Evolutionary conservation across 176 grass and related monocot species (phyloP), one percentile per base, ranked within the genome.

Genomic region (Eleusine indica): DNA sequence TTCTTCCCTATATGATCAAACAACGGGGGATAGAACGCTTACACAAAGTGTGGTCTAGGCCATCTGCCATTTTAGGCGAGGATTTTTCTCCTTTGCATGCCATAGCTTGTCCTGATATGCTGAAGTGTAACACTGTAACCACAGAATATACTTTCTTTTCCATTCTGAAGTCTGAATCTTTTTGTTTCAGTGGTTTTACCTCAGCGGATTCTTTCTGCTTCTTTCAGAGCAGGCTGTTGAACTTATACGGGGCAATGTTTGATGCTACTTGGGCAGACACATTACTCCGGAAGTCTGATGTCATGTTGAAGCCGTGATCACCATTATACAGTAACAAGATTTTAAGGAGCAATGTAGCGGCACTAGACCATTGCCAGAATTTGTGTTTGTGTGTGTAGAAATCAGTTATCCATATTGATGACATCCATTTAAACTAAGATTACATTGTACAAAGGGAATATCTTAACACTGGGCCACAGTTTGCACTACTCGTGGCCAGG

Each of bases 251-350:
- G 39, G 21, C 28, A 44, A 38, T 51, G 62, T 1, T 38, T 4
- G 21, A 29, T 53, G 13, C 42, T 43, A 4, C 2, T 2, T 56
- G 49, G 15, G 14, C 48, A 18, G 48, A 32, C 52, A 7, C 30
- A 60, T 60, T 56, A 40, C 41, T 41, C n/a, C 48, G 56, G 49
- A 70, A 81, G 49, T 43, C 17, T 81, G n/a, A 81, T 81, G 79
- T 37, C 40, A 43, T 40, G 9, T 71, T 71, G 51, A 70, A 81
- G 51, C 66, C 52, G 13, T 58, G 48, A 81, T 6, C 32, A 22
- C 8, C 19, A 1, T 39, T 80, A 41, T 41, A 40, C 12, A 21
- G 46, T 53, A 41, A 70, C 66, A 29, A 29, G 8, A 40, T 70
- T 70, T 42, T 29, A 25, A 71, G 8, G 9, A 71, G 42, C 14